Evolutionary conservation across 2,329 filamentous ascomycete genomes (phyloP).

Genomic region (Laburnicola sp.): DNA sequence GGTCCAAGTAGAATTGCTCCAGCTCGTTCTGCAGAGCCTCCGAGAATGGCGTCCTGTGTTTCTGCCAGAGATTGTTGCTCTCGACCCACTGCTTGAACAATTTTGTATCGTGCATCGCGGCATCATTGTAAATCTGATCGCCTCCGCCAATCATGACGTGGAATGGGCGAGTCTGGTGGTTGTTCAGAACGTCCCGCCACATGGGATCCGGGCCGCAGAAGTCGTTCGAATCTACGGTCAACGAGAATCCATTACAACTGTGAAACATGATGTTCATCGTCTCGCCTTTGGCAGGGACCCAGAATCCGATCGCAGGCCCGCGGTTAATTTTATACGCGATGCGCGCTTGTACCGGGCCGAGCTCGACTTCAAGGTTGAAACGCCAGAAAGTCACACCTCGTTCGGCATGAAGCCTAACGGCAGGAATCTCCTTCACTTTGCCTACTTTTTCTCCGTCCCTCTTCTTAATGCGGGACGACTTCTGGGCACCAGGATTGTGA

Average conservation of each 20-base stretch:
- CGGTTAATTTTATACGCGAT: slow-evolving; percentile 95
- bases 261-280: slow-evolving; percentile 99
- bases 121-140: slow-evolving; percentile 96
- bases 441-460: slow-evolving; percentile 78
- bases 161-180: slow-evolving; percentile 87
- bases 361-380: slow-evolving; percentile 92
- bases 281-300: slow-evolving; percentile 82
- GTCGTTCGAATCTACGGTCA: slow-evolving; percentile 73
- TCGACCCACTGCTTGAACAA: slow-evolving; percentile 83
- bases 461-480: slow-evolving; percentile 54
- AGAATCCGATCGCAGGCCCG: slow-evolving; percentile 86
- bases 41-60: slow-evolving; percentile 77
- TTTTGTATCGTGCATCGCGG: slow-evolving; percentile 71
- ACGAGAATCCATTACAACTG: slow-evolving; percentile 94
- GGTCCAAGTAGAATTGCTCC: slow-evolving; percentile 83
- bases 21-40: slow-evolving; percentile 84
- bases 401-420: slow-evolving; percentile 80
- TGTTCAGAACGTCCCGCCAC: slow-evolving; percentile 95
- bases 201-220: slow-evolving; percentile 93
- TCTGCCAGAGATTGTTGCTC: slow-evolving; percentile 77
- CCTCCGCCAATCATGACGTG: slow-evolving; percentile 98
- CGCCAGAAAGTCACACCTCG: slow-evolving; percentile 93
- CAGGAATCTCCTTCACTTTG: slow-evolving; percentile 81
- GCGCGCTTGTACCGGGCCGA: slow-evolving; percentile 74
- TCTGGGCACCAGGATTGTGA: slow-evolving; percentile 19